Conservation (phyloP, 2,329 filamentous ascomycete species). For the Colletotrichum sp. region DNA sequence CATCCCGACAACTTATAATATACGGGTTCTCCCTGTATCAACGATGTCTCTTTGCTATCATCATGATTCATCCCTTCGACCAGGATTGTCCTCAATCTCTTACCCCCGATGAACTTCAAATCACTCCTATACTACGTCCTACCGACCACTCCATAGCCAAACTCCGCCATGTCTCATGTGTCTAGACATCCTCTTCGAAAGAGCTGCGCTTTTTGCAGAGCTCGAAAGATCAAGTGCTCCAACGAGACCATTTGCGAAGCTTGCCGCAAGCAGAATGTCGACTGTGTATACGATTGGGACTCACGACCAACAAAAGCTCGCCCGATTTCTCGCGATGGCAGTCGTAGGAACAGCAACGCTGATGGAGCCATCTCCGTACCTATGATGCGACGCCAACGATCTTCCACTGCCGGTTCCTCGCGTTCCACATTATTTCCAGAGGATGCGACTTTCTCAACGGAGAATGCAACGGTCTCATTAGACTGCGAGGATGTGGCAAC, state of each 20-base stretch:
- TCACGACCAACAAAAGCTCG: slow-evolving; percentile 32
- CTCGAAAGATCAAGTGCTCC: slow-evolving; percentile 42
- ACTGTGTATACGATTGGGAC: slow-evolving; percentile 44
- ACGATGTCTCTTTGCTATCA: too few relatives aligned
- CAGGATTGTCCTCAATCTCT: too few relatives aligned
- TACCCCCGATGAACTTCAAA: not conserved
- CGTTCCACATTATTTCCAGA: not conserved
- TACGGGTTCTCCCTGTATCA: not conserved
- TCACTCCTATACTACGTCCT: not conserved
- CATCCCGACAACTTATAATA: not conserved
- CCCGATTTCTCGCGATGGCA: slow-evolving; percentile 29
- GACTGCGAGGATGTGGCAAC: not conserved
- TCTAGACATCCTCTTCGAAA: slow-evolving; percentile 36
- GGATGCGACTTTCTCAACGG: not conserved
- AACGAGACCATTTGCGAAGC: slow-evolving; percentile 42
- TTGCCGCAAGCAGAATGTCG: slow-evolving; percentile 37
- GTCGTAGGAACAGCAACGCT: not conserved
- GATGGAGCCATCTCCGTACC: not conserved
- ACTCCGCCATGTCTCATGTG: not conserved
- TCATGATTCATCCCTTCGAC: too few relatives aligned
- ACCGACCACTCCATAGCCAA: rapidly evolving
- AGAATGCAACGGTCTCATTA: not conserved
- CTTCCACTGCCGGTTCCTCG: not conserved
- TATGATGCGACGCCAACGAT: not conserved
- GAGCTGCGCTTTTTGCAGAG: slow-evolving; percentile 41